A percentile compares a stretch with the other conserved stretches of the same genome.
phyloP scores from a whole-genome alignment of 495 filamentous ascomycete genomes.

The Bombardia bombarda region DNA sequence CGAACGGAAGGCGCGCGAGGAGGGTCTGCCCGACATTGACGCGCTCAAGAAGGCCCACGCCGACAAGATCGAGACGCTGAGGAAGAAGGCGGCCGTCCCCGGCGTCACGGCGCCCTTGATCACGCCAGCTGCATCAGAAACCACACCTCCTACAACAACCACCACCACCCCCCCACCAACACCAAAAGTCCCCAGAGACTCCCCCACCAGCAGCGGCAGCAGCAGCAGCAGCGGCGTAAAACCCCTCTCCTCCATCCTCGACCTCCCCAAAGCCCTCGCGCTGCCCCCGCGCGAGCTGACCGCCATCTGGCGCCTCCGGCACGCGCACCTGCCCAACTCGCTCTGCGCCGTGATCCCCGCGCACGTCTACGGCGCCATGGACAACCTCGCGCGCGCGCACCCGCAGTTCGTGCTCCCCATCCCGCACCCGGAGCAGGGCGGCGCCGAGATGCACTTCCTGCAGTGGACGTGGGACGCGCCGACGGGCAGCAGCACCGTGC shows the following conservation, averaged over 20 bases:
- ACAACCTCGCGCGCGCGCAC: conserved; percentile 55
- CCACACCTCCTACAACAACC: conserved; percentile 1
- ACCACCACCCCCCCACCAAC: neutral
- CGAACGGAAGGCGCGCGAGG: conserved; percentile 68
- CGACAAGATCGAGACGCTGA: conserved; percentile 65
- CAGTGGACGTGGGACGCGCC: conserved; percentile 62
- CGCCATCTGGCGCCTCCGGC: conserved; percentile 84
- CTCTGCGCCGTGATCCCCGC: conserved; percentile 76
- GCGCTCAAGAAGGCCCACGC: conserved; percentile 75
- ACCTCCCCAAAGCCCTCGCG: conserved; percentile 62
- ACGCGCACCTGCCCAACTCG: conserved; percentile 58
- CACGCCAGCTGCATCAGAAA: too few relatives aligned
- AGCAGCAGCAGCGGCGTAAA: conserved; percentile 46
- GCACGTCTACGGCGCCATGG: conserved; percentile 60
- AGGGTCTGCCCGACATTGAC: conserved; percentile 65
- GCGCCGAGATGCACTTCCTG: conserved; percentile 72
- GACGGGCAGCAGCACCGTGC: conserved; percentile 64
- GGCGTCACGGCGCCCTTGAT: conserved; percentile 33
- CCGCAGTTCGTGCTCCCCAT: conserved; percentile 90
- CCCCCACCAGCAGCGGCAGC: conserved; percentile 16
- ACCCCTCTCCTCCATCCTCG: conserved; percentile 72
- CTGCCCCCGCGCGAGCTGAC: conserved; percentile 80
- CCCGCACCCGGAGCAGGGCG: conserved; percentile 59
- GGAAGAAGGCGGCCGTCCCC: conserved; percentile 44
- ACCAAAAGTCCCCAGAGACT: neutral